phyloP scores from a whole-genome alignment of 352 stramenopile species.

The Globisporangium acanthophoron region DNA sequence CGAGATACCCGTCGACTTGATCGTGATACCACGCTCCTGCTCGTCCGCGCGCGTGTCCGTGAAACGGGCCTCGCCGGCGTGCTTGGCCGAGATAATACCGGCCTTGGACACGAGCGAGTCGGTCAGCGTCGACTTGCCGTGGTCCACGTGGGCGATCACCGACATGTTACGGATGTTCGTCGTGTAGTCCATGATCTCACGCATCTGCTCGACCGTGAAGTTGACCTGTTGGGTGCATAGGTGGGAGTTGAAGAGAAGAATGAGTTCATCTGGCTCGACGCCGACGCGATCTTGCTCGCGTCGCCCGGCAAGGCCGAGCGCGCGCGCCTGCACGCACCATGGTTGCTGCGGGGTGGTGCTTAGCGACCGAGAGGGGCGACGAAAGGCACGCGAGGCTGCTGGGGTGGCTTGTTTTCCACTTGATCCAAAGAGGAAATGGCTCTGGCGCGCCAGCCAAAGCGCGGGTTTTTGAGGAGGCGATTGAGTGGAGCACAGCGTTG shows the following conservation, averaged over 20 bases:
- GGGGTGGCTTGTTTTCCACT: neutral
- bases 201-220: slow-evolving; percentile 99
- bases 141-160: slow-evolving; percentile 99
- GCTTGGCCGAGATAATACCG: slow-evolving; percentile 98
- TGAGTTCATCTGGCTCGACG: neutral
- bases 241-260: neutral
- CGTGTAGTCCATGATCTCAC: slow-evolving; percentile 97
- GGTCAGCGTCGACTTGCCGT: slow-evolving; percentile 99
- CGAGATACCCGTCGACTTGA: slow-evolving; percentile 99
- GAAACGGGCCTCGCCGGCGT: slow-evolving; percentile 97
- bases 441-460: neutral
- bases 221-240: slow-evolving; percentile 85
- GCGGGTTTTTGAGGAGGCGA: slow-evolving; percentile 12
- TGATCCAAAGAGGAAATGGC: slow-evolving; percentile 48
- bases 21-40: slow-evolving; percentile 99
- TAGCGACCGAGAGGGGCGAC: slow-evolving; percentile 16
- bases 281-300: too few relatives aligned
- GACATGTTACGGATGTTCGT: slow-evolving; percentile 99
- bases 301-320: neutral
- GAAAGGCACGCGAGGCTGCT: slow-evolving; percentile 10
- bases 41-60: slow-evolving; percentile 99
- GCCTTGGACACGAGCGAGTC: slow-evolving; percentile 99
- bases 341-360: slow-evolving; percentile 30
- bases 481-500: slow-evolving; percentile 43
- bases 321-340: slow-evolving; percentile 24